Base-by-base conservation (phyloP, 2,329 filamentous ascomycete species). In the Xylariaceae sp. region DNA sequence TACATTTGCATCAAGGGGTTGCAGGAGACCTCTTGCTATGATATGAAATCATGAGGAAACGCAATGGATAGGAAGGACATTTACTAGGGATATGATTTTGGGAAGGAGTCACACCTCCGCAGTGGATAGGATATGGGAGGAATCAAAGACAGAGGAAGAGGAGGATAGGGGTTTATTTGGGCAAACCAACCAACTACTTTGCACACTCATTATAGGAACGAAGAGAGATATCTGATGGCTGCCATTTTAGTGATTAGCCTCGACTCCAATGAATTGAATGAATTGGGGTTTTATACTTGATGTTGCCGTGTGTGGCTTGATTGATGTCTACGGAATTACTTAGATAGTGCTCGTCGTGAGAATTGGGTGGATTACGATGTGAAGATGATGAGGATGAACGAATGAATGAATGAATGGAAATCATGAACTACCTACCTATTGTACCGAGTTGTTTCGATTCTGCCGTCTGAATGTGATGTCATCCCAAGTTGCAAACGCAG, bases 401-500 rank as follows among this genome's bases (percentile, higher is more conserved):
- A 30, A 50, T 44, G 59, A 53, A 62, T 63, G 59, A 63, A 62
- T 60, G 54, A 60, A 65, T 62, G 51, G 51, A 61, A 58, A 9
- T 60, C 54, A 59, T 58, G 52, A 58, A 60, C 45, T 53, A 55
- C 53, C 18, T 45, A 55, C 6, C 37, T 18, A 18, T 18, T 18
- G 17, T 18, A 18, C 17, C 17, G 17, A 18, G 17, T 18, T 18
- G 17, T 18, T 18, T 18, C 17, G 17, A 18, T 18, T 18, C 17
- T 18, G 23, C 23, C 23, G 17, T 30, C 5, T 6, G 23, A 30
- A 30, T 30, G 23, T 4, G 23, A 30, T 30, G 23, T 30, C 23
- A 30, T 30, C 23, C 23, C 23, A 6, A 30, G 23, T 30, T 30
- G 17, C 2, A 18, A 18, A 18, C 17, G 17, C 17, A 18, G 17